Evolutionary conservation across 2,329 filamentous ascomycete genomes (phyloP), one percentile per base, ranked within the genome.

Genomic region (Alternaria triticina): DNA sequence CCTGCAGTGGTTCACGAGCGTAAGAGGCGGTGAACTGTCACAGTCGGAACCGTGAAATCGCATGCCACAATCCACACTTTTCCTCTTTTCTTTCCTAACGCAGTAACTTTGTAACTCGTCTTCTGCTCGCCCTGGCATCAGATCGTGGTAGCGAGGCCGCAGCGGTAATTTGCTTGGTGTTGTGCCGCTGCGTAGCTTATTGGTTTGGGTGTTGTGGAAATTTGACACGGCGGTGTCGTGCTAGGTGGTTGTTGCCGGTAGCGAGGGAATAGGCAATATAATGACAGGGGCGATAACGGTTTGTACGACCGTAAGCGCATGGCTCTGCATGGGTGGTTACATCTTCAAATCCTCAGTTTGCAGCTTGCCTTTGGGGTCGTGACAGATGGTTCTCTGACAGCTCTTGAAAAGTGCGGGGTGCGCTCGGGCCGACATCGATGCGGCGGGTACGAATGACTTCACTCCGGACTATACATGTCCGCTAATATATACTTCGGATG

Each of bases 1-100:
- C 23, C 22, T 36, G 28, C 45, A 49, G 27, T 57, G 55, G 55
- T 36, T 57, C 45, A 50, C 44, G 28, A 27, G 55, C 45, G 55
- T 50, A 36, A 57, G 55, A 50, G 55, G 55, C 55, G 55, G 55
- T 57, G 27, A 55, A 56, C 30, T 47, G 54, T 33, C 27, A 51
- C 46, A 23, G 4, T 55, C 50, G 3, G 56, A 59, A 62, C 56
- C 60, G 56, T 59, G 49, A 45, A 59, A 57, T 50, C 43, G 20
- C 25, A 23, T 27, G 12, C 60, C 28, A 50, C 13, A 62, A 62
- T 62, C 60, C 56, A 62, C 60, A 22, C 50, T 54, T 62, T 62
- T 62, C 45, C 30, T 25, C 28, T 49, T 9, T 51, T 36, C 45
- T 59, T 62, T 54, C 60, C 60, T 20, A 50, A 59, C 50, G 22